A percentile compares a stretch with the other conserved stretches of the same genome.
Conservation (phyloP, 2,329 filamentous ascomycete species). For the Biscogniauxia mediterranea region DNA sequence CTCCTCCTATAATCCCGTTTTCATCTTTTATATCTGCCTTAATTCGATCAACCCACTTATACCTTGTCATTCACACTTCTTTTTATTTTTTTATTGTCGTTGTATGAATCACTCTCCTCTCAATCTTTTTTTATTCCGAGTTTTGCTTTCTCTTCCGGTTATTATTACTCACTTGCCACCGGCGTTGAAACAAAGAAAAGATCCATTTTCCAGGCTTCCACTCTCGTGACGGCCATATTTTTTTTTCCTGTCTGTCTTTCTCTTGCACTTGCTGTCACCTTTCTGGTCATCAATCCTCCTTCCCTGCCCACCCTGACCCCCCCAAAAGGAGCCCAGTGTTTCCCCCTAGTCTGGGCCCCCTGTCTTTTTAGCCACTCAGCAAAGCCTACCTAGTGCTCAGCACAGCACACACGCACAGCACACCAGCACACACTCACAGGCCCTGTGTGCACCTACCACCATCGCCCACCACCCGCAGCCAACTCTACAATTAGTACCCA, state of each 20-base stretch:
- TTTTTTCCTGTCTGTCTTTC: constrained; percentile 13
- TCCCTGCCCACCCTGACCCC: constrained; percentile 5
- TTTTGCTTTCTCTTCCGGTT: constrained; percentile 3
- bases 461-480: constrained; percentile 19
- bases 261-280: constrained; percentile 14
- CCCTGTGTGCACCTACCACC: constrained; percentile 13
- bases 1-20: constrained; percentile 5
- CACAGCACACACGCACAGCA: constrained; percentile 7
- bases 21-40: constrained; percentile 11
- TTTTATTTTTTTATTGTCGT: constrained; percentile 6
- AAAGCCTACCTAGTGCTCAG: constrained; percentile 12
- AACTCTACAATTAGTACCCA: constrained; percentile 4
- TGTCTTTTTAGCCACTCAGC: constrained; percentile 17
- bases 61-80: constrained; percentile 9
- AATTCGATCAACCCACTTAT: constrained; percentile 5
- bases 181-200: constrained; percentile 24
- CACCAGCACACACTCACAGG: constrained; percentile 5
- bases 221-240: constrained; percentile 26
- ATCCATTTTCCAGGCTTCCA: constrained; percentile 32
- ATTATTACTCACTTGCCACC: constrained; percentile 29
- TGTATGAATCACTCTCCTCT: constrained; percentile 24
- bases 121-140: constrained; percentile 21
- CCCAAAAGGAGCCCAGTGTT: constrained; percentile 2
- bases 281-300: constrained; percentile 20
- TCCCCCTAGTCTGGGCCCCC: constrained; percentile 18